Conservation (phyloP, 495 filamentous ascomycete genomes). For the Neurospora tetrasperma region DNA sequence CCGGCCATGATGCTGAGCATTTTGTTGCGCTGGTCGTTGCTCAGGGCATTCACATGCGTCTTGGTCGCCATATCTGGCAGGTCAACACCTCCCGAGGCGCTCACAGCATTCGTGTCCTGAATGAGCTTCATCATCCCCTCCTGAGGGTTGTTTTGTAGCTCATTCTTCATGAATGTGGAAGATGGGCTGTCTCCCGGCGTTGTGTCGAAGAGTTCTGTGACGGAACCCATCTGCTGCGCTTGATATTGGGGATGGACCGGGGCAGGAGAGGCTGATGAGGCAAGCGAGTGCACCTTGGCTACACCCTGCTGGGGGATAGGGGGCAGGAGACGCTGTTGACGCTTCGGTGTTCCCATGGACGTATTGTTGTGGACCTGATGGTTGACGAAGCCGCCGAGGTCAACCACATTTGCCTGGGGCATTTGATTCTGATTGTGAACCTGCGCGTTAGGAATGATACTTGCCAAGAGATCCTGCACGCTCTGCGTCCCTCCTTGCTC, state of each 20-base stretch:
- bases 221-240: constrained; percentile 29
- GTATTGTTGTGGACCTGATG: constrained; percentile 29
- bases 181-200: constrained; percentile 28
- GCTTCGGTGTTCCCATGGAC: constrained; percentile 32
- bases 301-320: constrained; percentile 30
- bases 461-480: constrained; percentile 61
- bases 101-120: constrained; percentile 62
- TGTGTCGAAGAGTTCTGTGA: constrained; percentile 39
- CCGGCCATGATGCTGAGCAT: constrained; percentile 72
- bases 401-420: constrained; percentile 58
- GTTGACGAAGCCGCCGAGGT: constrained; percentile 56
- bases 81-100: constrained; percentile 42
- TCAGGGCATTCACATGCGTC: constrained; percentile 52
- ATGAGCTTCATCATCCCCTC: constrained; percentile 83
- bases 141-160: constrained; percentile 42
- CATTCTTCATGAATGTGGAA: constrained; percentile 35
- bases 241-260: constrained; percentile 14
- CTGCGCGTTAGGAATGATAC: constrained; percentile 49
- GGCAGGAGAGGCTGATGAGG: constrained; percentile 19
- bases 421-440: constrained; percentile 28
- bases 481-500: constrained; percentile 53
- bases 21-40: constrained; percentile 63
- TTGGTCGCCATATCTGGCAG: constrained; percentile 70
- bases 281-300: constrained; percentile 17
- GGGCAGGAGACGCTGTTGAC: constrained; percentile 36